These are phyloP conservation scores for Heteromeles arbutifolia DNA, from an alignment of 306 rosid species.

Conservation along the genomic window DNA sequence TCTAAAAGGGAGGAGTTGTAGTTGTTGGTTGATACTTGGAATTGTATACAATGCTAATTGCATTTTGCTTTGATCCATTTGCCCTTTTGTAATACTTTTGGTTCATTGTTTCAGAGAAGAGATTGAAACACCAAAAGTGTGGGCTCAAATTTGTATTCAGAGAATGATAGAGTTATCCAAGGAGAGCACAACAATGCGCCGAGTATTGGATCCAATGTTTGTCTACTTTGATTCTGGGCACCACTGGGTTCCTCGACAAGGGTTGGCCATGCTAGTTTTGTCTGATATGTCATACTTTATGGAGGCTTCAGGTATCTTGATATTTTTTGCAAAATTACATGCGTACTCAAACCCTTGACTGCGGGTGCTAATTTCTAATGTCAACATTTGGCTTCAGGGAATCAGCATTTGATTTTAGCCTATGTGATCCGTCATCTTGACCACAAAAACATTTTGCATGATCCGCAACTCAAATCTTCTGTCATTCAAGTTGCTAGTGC, in stretches of 20 bases:
- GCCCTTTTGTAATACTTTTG: neutral
- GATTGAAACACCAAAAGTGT: conserved; percentile 69
- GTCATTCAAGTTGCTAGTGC: conserved; percentile 73
- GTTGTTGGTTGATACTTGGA: neutral
- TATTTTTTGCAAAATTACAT: neutral
- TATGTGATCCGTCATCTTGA: conserved; percentile 84
- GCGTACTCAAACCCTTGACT: neutral
- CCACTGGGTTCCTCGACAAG: conserved; percentile 69
- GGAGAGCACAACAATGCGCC: conserved; percentile 92
- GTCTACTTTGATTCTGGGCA: conserved; percentile 71
- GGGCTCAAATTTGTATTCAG: conserved; percentile 91
- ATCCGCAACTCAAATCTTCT: conserved; percentile 62
- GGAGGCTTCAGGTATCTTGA: conserved; percentile 56
- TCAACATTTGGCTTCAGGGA: conserved; percentile 45
- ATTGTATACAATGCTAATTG: neutral
- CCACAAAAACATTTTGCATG: conserved; percentile 80
- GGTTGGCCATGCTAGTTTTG: conserved; percentile 73
- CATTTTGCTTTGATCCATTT: neutral
- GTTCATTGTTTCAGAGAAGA: conserved; percentile 59
- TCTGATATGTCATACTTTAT: conserved; percentile 72
- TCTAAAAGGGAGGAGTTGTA: neutral
- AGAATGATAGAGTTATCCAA: conserved; percentile 82
- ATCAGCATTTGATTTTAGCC: conserved; percentile 66
- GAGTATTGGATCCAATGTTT: conserved; percentile 84
- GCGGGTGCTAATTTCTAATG: neutral